Percentiles rank a stretch among this genome's conserved stretches.
Conservation (phyloP, 495 filamentous ascomycete genomes). For the Cryomyces minteri region DNA sequence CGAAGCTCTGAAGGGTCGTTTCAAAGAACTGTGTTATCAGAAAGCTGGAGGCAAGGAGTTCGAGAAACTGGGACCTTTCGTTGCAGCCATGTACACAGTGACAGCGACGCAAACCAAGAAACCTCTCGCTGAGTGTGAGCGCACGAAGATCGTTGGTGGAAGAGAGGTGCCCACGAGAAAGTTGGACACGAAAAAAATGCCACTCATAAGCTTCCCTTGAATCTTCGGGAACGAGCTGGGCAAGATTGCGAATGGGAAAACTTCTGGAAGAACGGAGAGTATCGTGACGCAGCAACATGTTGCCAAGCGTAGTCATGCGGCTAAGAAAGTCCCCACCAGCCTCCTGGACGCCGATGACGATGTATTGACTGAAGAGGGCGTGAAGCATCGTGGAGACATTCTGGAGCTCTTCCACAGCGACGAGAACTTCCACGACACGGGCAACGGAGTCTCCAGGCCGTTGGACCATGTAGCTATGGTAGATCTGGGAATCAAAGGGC, state of each 20-base stretch:
- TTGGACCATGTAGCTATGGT: not conserved
- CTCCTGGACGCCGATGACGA: not conserved
- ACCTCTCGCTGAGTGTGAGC: slow-evolving; percentile 27
- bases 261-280: not conserved
- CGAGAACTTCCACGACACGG: not conserved
- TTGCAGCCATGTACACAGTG: slow-evolving; percentile 72
- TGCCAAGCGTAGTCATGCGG: no score
- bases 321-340: not conserved
- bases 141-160: slow-evolving; percentile 17
- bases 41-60: slow-evolving; percentile 42
- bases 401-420: not conserved
- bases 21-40: slow-evolving; percentile 42
- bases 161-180: slow-evolving; percentile 17
- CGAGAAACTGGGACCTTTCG: slow-evolving; percentile 42
- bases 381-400: not conserved
- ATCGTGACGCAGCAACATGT: not conserved
- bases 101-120: slow-evolving; percentile 50
- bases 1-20: slow-evolving; percentile 41
- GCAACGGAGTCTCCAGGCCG: not conserved
- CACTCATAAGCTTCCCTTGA: slow-evolving; percentile 91
- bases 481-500: not conserved
- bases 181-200: slow-evolving; percentile 32
- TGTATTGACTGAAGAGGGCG: not conserved
- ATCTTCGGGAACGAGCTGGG: slow-evolving; percentile 59
- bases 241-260: slow-evolving; percentile 36